Percentiles rank a stretch among this genome's conserved stretches.
phyloP scores from a whole-genome alignment of 805 yeast species.

The Pichia kluyveri region DNA sequence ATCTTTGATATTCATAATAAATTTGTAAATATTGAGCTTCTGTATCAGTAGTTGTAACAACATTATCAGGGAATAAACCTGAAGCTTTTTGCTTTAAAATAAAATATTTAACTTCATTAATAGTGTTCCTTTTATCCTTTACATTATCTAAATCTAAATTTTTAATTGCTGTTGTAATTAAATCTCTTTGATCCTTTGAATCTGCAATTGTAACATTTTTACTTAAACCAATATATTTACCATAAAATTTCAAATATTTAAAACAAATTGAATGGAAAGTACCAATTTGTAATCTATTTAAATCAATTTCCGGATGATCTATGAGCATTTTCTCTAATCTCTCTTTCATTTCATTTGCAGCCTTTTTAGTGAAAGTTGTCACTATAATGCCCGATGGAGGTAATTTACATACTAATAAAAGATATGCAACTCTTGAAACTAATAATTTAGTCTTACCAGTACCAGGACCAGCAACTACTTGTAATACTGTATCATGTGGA shows the following conservation, averaged over 20 bases:
- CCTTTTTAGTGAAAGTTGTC: constrained; percentile 89
- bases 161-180: constrained; percentile 26
- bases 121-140: constrained; percentile 27
- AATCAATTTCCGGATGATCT: constrained; percentile 23
- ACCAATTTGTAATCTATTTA: constrained; percentile 54
- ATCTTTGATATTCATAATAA: constrained; percentile 45
- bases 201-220: constrained; percentile 48
- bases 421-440: constrained; percentile 67
- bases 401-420: constrained; percentile 42
- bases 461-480: constrained; percentile 54
- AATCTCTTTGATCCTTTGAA: constrained; percentile 46
- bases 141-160: constrained; percentile 3
- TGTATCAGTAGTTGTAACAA: constrained; percentile 16
- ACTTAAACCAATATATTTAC: constrained; percentile 33
- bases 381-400: constrained; percentile 63
- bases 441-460: constrained; percentile 78
- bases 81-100: constrained; percentile 51
- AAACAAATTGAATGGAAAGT: constrained; percentile 85
- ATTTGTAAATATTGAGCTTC: constrained; percentile 30
- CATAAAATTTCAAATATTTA: constrained; percentile 47
- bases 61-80: constrained; percentile 36
- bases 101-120: constrained; percentile 31
- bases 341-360: constrained; percentile 76
- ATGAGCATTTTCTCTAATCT: constrained; percentile 37
- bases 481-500: constrained; percentile 31